phyloP scores from a whole-genome alignment of 768 basidiomycete species.

The Paxillus ammoniavirescens region DNA sequence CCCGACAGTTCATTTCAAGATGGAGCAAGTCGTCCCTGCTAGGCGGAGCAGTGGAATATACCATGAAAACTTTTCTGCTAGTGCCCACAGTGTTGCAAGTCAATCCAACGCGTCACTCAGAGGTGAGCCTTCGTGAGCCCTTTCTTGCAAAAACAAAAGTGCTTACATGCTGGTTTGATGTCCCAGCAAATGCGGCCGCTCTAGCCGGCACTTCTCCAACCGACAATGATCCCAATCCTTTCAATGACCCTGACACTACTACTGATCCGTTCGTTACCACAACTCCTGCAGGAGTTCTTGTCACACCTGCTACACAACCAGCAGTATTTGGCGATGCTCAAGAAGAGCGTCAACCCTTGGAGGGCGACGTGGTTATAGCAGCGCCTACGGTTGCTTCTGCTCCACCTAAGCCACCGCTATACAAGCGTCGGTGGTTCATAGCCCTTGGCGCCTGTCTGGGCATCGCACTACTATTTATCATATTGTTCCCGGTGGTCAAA shows the following conservation, averaged over 20 bases:
- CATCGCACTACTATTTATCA: conserved; percentile 63
- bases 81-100: conserved; percentile 13
- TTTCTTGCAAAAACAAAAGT: background rate
- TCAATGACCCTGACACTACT: conserved; percentile 14
- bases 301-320: background rate
- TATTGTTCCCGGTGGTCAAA: conserved; percentile 65
- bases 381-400: conserved; percentile 2
- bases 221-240: conserved; percentile 1
- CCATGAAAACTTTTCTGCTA: conserved; percentile 7
- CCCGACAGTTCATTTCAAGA: conserved; percentile 16
- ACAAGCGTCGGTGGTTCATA: conserved; percentile 65
- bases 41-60: conserved; percentile 16
- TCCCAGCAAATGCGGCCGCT: conserved; percentile 8
- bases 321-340: background rate
- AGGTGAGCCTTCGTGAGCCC: background rate
- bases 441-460: conserved; percentile 49
- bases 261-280: conserved; percentile 4
- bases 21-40: conserved; percentile 21
- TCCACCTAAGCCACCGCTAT: conserved; percentile 41
- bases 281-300: conserved; percentile 5
- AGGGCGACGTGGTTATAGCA: background rate
- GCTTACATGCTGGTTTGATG: background rate
- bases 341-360: background rate
- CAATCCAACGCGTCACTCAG: conserved; percentile 16
- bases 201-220: conserved; percentile 2